phyloP scores from a whole-genome alignment of 73 alveolate genomes.

The Paramecium sexaurelia region DNA sequence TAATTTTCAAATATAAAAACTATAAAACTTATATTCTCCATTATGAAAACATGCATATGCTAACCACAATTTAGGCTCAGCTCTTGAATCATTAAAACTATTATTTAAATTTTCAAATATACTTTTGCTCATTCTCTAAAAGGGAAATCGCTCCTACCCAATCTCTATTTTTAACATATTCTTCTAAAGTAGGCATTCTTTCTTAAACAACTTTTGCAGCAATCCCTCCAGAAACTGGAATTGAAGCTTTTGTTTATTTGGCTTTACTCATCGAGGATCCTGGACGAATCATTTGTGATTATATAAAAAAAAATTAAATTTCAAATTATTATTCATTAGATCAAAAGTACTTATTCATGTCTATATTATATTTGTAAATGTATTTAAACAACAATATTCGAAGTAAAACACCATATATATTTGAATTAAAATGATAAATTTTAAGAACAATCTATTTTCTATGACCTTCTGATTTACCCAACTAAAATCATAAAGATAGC shows the following conservation, averaged over 20 bases:
- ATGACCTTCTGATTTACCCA: no score
- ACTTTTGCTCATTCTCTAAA: constrained; percentile 66
- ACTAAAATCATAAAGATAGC: no score
- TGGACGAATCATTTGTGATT: constrained; percentile 59
- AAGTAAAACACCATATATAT: no score
- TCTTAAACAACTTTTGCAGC: constrained; percentile 14
- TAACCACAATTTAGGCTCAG: constrained; percentile 67
- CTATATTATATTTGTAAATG: no score
- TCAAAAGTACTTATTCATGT: background rate
- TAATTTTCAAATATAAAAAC: background rate
- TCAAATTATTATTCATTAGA: background rate
- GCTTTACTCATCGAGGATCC: constrained; percentile 69
- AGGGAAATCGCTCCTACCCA: constrained; percentile 70
- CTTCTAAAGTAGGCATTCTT: constrained; percentile 64
- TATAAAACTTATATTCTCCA: constrained; percentile 62
- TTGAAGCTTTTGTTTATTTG: constrained; percentile 52
- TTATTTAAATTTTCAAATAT: background rate
- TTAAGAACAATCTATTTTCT: no score
- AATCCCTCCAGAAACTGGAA: background rate
- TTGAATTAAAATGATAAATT: no score
- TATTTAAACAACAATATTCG: no score
- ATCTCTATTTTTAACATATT: constrained; percentile 65
- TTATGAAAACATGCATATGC: constrained; percentile 68
- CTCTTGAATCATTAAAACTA: constrained; percentile 63
- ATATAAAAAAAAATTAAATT: background rate